Evolutionary conservation across 2,329 filamentous ascomycete genomes (phyloP).

Genomic region (Pestalotiopsis sp.): DNA sequence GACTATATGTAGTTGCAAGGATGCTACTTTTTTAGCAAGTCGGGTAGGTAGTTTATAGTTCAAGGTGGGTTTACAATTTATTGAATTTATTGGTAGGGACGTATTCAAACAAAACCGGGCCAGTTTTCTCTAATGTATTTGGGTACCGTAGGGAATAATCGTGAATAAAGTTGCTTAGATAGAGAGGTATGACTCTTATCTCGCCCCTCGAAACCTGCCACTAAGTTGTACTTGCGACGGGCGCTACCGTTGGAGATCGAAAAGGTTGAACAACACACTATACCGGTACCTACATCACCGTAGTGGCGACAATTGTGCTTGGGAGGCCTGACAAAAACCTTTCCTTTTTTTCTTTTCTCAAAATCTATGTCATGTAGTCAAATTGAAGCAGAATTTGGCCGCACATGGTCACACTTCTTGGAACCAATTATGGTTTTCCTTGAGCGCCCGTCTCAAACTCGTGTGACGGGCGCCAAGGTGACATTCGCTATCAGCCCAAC

Average conservation of each 20-base stretch:
- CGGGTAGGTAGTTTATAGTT: not conserved
- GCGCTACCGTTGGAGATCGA: not conserved
- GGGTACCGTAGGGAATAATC: slow-evolving; percentile 15
- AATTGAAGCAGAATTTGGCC: not conserved
- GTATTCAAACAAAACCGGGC: not conserved
- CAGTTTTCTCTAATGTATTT: slow-evolving; percentile 12
- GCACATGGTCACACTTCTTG: not conserved
- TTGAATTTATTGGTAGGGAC: slow-evolving; percentile 6
- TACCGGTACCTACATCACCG: too few relatives aligned
- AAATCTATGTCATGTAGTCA: too few relatives aligned
- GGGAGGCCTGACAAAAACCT: too few relatives aligned
- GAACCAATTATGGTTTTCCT: not conserved
- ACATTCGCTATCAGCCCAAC: not conserved
- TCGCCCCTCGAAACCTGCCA: not conserved
- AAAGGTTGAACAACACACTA: too few relatives aligned
- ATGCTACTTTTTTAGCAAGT: not conserved
- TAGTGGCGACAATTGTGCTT: too few relatives aligned
- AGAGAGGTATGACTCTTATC: slow-evolving; percentile 3
- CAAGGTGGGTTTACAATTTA: not conserved
- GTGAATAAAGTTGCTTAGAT: not conserved
- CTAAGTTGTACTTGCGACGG: not conserved
- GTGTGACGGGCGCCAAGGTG: not conserved
- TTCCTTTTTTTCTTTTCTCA: too few relatives aligned
- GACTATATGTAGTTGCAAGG: not conserved
- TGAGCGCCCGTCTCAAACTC: not conserved